Base-by-base conservation (phyloP, 2,329 filamentous ascomycete species). In the Trichoderma simmonsii region DNA sequence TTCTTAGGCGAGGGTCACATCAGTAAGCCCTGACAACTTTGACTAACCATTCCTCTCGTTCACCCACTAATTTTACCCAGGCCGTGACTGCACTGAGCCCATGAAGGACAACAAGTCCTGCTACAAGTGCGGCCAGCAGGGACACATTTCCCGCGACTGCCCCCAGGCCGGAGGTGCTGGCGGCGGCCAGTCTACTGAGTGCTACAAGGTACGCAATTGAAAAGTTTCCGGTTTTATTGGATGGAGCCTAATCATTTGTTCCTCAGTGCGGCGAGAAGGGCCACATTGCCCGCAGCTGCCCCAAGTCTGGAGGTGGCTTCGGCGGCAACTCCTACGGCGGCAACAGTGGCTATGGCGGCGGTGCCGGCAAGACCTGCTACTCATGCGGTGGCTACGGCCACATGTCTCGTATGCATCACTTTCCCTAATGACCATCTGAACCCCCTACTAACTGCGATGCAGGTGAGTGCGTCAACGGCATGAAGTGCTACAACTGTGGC, bases 401-500 rank as follows among this genome's bases (percentile, higher is more conserved):
- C 87, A 95, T 97, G 92, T 95, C 93, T 81, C 92, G 95, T 88
- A 81, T 80, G 88, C 87, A 9, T 28, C 15, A 11, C 15, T 15
- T 9, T 14, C 7, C 18, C 21, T 18, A 6, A 62, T 24, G 3
- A 28, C 3, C 3, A 1, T 21, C 5, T 21, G 14, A 36, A 36
- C 7, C 6, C n/a, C 28, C n/a, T n/a, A 57, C 78, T 79, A 75
- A 79, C 62, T 64, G 64, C 63, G 21, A n/a, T 64, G 24, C 71
- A 90, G 88, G 89, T 77, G 96, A 98, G 85, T 99, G 96, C 86
- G 97, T 95, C 79, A 97, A 98, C 84, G 96, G 96, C 80, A 95
- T 97, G 88, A 98, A 98, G 89, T 99, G 96, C 92, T 99, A 98
- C 91, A 98, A 98, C 90, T 98, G 96, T 78, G 89, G 89, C 80